These are phyloP conservation scores for Colletotrichum falcatum DNA, from an alignment of 2,329 filamentous ascomycete species.

Conservation along the genomic window DNA sequence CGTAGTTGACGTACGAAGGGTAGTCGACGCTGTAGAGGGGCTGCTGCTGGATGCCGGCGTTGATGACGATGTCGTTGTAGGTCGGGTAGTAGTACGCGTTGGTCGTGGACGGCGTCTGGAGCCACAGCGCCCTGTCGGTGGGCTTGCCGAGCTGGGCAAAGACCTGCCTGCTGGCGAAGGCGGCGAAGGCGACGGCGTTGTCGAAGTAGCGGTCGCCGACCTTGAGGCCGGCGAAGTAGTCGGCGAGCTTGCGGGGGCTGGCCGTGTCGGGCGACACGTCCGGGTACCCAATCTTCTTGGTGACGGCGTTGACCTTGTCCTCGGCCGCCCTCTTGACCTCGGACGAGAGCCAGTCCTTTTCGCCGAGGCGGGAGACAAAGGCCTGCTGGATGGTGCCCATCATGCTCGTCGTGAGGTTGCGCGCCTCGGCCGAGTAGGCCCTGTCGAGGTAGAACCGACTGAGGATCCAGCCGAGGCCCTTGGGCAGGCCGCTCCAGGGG, in stretches of 20 bases:
- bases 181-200: constrained; percentile 64
- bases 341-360: constrained; percentile 73
- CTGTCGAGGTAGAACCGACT: constrained; percentile 78
- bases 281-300: constrained; percentile 76
- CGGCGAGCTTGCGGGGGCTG: constrained; percentile 64
- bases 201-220: constrained; percentile 66
- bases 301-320: constrained; percentile 74
- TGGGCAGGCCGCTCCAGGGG: constrained; percentile 16
- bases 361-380: constrained; percentile 70
- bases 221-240: constrained; percentile 68
- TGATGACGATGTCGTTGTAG: constrained; percentile 76
- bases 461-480: constrained; percentile 74
- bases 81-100: constrained; percentile 75
- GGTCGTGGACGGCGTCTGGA: constrained; percentile 67
- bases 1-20: constrained; percentile 75
- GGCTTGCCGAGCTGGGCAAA: constrained; percentile 72
- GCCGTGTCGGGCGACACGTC: constrained; percentile 70
- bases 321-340: constrained; percentile 69
- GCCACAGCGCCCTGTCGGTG: constrained; percentile 69
- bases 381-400: constrained; percentile 77
- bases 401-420: constrained; percentile 74
- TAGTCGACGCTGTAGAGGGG: constrained; percentile 72
- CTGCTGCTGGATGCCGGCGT: constrained; percentile 74
- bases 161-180: constrained; percentile 58
- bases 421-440: constrained; percentile 74